Percentiles rank a stretch among this genome's conserved stretches.
Conservation (phyloP, 2,329 filamentous ascomycete species). For the Parascedosporium putredinis region DNA sequence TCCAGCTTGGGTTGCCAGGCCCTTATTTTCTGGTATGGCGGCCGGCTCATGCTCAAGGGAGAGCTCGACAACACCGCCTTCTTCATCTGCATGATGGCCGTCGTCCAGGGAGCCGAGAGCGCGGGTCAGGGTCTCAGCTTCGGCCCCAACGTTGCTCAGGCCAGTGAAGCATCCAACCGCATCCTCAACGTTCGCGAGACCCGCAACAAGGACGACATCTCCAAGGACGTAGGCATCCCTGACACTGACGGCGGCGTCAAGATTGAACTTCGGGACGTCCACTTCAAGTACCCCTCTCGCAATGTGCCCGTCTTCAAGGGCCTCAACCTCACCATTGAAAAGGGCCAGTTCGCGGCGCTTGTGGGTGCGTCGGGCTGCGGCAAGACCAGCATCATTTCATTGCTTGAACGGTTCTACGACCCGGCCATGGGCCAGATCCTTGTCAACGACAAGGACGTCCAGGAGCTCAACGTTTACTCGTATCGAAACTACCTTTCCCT, state of each 20-base stretch:
- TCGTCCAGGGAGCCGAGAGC: slow-evolving; percentile 56
- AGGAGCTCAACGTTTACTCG: slow-evolving; percentile 43
- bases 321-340: slow-evolving; percentile 53
- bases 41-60: slow-evolving; percentile 40
- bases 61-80: slow-evolving; percentile 39
- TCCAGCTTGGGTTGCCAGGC: slow-evolving; percentile 53
- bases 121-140: slow-evolving; percentile 60
- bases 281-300: slow-evolving; percentile 52
- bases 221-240: slow-evolving; percentile 26
- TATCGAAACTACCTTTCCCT: slow-evolving; percentile 59
- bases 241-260: slow-evolving; percentile 38
- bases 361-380: slow-evolving; percentile 62
- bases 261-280: slow-evolving; percentile 44
- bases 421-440: slow-evolving; percentile 52
- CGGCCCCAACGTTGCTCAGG: slow-evolving; percentile 52
- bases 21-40: slow-evolving; percentile 57
- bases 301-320: slow-evolving; percentile 47
- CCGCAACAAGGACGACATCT: slow-evolving; percentile 23
- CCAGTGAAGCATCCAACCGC: slow-evolving; percentile 46
- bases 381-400: slow-evolving; percentile 60
- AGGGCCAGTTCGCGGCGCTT: slow-evolving; percentile 60
- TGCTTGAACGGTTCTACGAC: slow-evolving; percentile 63
- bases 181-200: slow-evolving; percentile 43
- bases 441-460: slow-evolving; percentile 51
- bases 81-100: slow-evolving; percentile 52